Base-by-base conservation (phyloP, 768 basidiomycete species). In the Scleroderma citrinum region DNA sequence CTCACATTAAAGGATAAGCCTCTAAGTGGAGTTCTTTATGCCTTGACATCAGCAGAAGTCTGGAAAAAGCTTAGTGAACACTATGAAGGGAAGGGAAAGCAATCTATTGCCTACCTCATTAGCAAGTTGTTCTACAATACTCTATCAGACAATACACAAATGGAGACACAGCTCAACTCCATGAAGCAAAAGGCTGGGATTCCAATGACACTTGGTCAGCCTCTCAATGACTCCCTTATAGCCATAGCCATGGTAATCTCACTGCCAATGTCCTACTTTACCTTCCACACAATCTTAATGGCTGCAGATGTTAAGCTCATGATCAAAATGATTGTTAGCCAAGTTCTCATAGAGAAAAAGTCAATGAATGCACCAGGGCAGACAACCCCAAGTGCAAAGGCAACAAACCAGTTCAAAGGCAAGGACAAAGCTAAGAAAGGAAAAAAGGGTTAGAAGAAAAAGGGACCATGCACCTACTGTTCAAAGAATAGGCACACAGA, bases 1-100 rank as follows among this genome's bases (percentile, higher is more conserved):
- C 59, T 62, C 16, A 62, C 61, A 7, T 45, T 62, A 14, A 54
- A 54, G 29, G 61, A 62, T 21, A 53, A 59, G 29, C 59, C 61
- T 0, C 48, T 62, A 1, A 56, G 44, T 41, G 43, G 56, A 17
- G 58, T 64, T 13, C 38, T 61, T 17, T 46, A 56, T 44, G 23
- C 45, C 2, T 39, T 3, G 12, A 37, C 45, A 8, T 52, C 59
- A 12, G 48, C 43, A 26, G 56, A 56, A 20, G 51, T 44, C n/a
- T 62, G 59, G 61, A 53, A 50, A 3, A 57, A 58, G 47, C 48
- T 62, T 1, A 23, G 31, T 17, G 32, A 45, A 21, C 42, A 38
- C 2, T 64, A 61, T 45, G 50, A 64, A 42, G 59, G 63, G 0
- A 57, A 54, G 47, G 56, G 55, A 7, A 48, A 58, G 19, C 58